phyloP scores from a whole-genome alignment of 1,284 basidiomycete species.

The Microbotryum violaceum region DNA sequence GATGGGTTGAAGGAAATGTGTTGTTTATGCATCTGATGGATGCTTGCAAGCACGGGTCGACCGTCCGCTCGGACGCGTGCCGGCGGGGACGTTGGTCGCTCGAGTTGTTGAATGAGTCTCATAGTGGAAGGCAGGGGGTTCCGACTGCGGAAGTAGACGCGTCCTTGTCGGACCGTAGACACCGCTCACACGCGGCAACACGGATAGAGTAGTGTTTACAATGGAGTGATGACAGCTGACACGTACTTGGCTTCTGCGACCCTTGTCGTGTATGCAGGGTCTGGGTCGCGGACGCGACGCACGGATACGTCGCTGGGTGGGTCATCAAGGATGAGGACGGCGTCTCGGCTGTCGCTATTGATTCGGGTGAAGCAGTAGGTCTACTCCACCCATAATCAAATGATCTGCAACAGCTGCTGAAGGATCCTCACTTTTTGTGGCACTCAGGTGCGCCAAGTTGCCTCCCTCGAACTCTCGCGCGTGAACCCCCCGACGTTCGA shows the following conservation, averaged over 20 bases:
- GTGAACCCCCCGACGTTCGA: constrained; percentile 96
- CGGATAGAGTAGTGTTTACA: no score
- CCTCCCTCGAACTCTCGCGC: constrained; percentile 26
- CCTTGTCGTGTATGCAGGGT: constrained; percentile 45
- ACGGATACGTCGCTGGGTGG: constrained; percentile 86
- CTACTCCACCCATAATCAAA: not conserved
- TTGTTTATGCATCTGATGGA: no score
- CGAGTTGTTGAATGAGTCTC: not conserved
- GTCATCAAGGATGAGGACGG: constrained; percentile 64
- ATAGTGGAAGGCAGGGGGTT: not conserved
- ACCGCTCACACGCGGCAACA: no score
- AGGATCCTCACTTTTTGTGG: no score
- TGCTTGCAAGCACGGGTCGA: no score
- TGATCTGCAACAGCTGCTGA: not conserved
- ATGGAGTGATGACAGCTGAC: no score
- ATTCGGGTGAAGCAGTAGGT: constrained; percentile 65
- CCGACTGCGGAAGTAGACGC: not conserved
- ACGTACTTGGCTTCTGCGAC: not conserved
- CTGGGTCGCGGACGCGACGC: constrained; percentile 82
- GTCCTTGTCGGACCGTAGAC: not conserved
- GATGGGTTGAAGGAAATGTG: no score
- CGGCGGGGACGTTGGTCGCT: no score
- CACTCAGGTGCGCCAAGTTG: constrained; percentile 17
- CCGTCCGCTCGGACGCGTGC: no score
- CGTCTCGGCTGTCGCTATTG: constrained; percentile 67